Evolutionary conservation across 148 eudicot species (phyloP).

Genomic region (Camellia sinensis): DNA sequence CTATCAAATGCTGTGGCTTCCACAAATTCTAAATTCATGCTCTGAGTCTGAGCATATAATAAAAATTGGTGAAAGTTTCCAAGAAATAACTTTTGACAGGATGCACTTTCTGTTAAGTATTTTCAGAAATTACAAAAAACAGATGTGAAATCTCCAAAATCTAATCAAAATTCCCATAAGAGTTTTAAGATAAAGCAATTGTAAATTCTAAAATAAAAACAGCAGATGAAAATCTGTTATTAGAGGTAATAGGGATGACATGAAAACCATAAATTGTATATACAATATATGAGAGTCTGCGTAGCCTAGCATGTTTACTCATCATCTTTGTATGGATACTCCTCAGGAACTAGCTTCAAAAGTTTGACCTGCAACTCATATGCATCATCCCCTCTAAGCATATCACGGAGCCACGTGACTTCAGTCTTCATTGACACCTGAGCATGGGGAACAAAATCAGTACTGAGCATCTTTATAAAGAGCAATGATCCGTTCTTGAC

Average conservation of each 20-base stretch:
- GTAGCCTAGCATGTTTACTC: slow-evolving; percentile 40
- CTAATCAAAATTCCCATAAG: no score
- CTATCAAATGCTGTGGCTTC: no score
- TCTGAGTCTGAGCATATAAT: no score
- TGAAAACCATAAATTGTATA: slow-evolving; percentile 4
- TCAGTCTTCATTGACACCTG: slow-evolving; percentile 99
- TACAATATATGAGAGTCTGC: slow-evolving; percentile 3
- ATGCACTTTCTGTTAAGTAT: no score
- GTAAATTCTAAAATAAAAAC: no score
- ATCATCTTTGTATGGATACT: slow-evolving; percentile 97
- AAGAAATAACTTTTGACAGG: no score
- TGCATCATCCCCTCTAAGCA: slow-evolving; percentile 96
- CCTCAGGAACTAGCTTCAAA: slow-evolving; percentile 95
- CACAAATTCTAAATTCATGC: no score
- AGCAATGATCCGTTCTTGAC: background rate
- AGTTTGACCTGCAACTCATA: slow-evolving; percentile 94
- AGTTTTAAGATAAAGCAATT: no score
- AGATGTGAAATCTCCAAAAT: no score
- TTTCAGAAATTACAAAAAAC: no score
- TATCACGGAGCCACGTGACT: slow-evolving; percentile 91
- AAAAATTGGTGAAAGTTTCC: no score
- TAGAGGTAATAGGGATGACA: background rate
- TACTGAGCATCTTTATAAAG: background rate
- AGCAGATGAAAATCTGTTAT: background rate
- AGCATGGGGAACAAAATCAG: background rate